Conservation (phyloP, 768 basidiomycete species). For the Psilocybe azurescens region DNA sequence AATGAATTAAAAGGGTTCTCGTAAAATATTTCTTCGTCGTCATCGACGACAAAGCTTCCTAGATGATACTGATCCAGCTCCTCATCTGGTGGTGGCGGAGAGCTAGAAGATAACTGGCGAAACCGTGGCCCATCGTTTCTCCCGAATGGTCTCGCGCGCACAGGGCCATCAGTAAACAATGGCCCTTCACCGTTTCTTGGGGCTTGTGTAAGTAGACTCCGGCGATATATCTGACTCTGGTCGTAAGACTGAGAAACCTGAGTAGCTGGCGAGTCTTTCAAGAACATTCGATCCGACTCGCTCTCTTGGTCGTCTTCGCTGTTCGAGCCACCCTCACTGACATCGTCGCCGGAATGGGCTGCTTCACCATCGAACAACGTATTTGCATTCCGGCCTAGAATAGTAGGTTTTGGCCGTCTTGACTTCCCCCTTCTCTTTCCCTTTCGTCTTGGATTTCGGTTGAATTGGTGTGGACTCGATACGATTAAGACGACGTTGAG, state of each 20-base stretch:
- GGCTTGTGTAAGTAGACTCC: conserved; percentile 75
- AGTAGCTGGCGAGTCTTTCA: conserved; percentile 66
- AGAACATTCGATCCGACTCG: conserved; percentile 72
- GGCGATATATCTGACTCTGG: conserved; percentile 71
- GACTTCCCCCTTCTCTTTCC: conserved; percentile 18
- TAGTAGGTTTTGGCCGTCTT: conserved; percentile 30
- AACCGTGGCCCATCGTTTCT: conserved; percentile 32
- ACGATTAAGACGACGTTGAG: conserved; percentile 43
- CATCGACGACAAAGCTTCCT: conserved; percentile 83
- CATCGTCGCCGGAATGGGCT: conserved; percentile 81
- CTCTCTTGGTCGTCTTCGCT: conserved; percentile 61
- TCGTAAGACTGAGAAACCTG: conserved; percentile 77
- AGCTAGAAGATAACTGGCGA: conserved; percentile 51
- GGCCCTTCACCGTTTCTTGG: conserved; percentile 51
- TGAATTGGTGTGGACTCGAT: conserved; percentile 34
- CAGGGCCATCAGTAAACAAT: conserved; percentile 56
- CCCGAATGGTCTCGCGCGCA: conserved; percentile 49
- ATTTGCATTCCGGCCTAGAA: conserved; percentile 34
- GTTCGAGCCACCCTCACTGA: conserved; percentile 63
- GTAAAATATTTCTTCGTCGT: conserved; percentile 73
- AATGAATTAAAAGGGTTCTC: conserved; percentile 11
- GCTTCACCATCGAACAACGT: conserved; percentile 72
- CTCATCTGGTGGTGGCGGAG: conserved; percentile 57
- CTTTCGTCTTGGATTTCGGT: conserved; percentile 16
- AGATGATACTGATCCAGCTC: conserved; percentile 69